Percentiles rank a stretch among this genome's conserved stretches.
phyloP scores from a whole-genome alignment of 148 eudicot species.

The Rhododendron simsii region DNA sequence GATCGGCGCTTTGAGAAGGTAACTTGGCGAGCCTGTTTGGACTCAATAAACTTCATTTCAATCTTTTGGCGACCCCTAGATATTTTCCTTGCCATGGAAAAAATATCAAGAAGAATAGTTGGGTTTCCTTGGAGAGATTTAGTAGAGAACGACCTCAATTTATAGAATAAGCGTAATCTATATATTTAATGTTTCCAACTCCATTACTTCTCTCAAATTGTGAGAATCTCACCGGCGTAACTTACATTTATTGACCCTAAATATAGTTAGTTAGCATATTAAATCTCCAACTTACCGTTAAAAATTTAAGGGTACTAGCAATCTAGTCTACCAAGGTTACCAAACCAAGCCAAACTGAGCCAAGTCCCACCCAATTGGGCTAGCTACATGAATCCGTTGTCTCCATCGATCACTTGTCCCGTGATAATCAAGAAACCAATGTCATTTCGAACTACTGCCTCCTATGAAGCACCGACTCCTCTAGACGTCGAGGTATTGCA shows the following conservation, averaged over 20 bases:
- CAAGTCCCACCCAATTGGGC: background rate
- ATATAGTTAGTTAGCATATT: background rate
- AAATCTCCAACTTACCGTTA: background rate
- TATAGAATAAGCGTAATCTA: background rate
- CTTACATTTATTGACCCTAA: background rate
- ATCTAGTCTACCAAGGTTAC: background rate
- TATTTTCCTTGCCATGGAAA: slow-evolving; percentile 11
- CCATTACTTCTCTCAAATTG: background rate
- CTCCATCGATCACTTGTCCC: background rate
- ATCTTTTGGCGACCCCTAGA: slow-evolving; percentile 12
- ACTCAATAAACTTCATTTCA: slow-evolving; percentile 11
- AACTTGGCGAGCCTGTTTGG: slow-evolving; percentile 8
- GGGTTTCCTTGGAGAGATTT: slow-evolving; percentile 1
- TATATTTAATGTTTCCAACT: background rate
- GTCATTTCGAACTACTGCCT: background rate
- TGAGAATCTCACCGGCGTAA: background rate
- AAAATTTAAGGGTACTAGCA: background rate
- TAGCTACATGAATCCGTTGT: background rate
- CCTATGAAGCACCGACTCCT: too few species aligned
- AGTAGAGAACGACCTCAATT: background rate
- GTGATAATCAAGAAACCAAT: background rate
- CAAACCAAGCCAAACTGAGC: background rate
- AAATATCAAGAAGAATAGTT: background rate
- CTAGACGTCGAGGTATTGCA: too few species aligned
- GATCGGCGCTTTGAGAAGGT: slow-evolving; percentile 17